phyloP scores from a whole-genome alignment of 164 flowering plant genomes.

The Protea cynaroides region DNA sequence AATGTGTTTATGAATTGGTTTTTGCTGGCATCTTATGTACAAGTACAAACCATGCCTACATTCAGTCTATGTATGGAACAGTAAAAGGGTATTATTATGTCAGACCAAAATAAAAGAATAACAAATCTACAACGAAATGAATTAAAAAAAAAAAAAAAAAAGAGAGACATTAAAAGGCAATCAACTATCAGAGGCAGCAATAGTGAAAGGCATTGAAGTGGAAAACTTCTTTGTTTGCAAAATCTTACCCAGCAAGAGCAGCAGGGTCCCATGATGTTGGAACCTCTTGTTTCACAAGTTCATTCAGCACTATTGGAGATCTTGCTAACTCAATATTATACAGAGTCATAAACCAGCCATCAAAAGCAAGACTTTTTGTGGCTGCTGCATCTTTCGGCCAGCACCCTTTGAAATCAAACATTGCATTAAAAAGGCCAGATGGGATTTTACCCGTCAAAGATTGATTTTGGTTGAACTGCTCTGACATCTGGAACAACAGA shows the following conservation, averaged over 20 bases:
- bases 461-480: slow-evolving; percentile 64
- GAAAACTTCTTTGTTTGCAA: background rate
- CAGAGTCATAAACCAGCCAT: slow-evolving; percentile 73
- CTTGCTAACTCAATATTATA: slow-evolving; percentile 65
- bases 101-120: too few species aligned
- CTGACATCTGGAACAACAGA: slow-evolving; percentile 64
- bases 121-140: too few species aligned
- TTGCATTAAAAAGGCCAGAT: slow-evolving; percentile 58
- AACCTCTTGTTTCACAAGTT: slow-evolving; percentile 57
- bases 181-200: too few species aligned
- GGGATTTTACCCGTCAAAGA: slow-evolving; percentile 79
- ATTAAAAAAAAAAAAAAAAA: too few species aligned
- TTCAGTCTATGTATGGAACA: too few species aligned
- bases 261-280: slow-evolving; percentile 86
- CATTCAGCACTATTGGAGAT: slow-evolving; percentile 47
- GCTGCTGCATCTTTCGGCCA: slow-evolving; percentile 80
- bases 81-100: too few species aligned
- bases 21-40: too few species aligned
- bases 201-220: background rate
- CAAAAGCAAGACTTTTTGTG: slow-evolving; percentile 65
- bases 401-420: slow-evolving; percentile 58
- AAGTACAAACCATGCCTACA: too few species aligned
- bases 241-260: slow-evolving; percentile 72
- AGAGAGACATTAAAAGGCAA: too few species aligned
- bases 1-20: too few species aligned